Evolutionary conservation across 108 stramenopile species (phyloP), one percentile per base, ranked within the genome.

Genomic region (Nitzschia putrida): DNA sequence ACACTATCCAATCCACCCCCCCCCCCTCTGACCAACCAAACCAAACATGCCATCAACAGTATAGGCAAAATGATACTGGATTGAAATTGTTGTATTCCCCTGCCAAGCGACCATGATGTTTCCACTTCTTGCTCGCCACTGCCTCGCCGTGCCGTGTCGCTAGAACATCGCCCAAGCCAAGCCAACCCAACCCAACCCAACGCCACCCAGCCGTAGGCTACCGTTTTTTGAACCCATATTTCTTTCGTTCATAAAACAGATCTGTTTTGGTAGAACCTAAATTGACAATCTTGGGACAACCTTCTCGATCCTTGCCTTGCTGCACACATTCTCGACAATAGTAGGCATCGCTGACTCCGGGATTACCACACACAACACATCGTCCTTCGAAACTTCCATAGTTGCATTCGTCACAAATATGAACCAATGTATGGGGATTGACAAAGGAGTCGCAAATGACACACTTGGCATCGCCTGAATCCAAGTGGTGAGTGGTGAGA

Each of bases 201-300:
- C n/a, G n/a, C n/a, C n/a, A n/a, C n/a, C n/a, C n/a, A n/a, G 29
- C 29, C 29, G 29, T 4, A 34, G 29, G 29, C 69, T 74, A 94
- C 73, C 93, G 60, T 78, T 94, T 94, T 61, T 94, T 94, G 78
- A 94, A 94, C 22, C 90, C 93, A 78, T 94, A 94, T 72, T 99
- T 99, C 72, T 99, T 98, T 64, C 97, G 73, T 71, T 98, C 97
- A 71, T 99, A 99, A 77, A 98, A 99, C 42, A 96, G 64, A 83
- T 99, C 98, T 4, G 97, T 98, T 58, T 96, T 95, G 8, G 96
- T 94, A 43, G 88, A 74, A 10, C 99, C 99, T 42, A 99, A 82
- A 85, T 99, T 99, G 13, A 99, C 96, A 55, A 99, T 93, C 78
- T 99, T 98, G 0, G 99, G 99, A 84, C 99, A 99, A 6, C 99